Percentiles rank a stretch among this genome's conserved stretches.
Conservation (phyloP, 2,329 filamentous ascomycete species). For the Talaromyces sp. region DNA sequence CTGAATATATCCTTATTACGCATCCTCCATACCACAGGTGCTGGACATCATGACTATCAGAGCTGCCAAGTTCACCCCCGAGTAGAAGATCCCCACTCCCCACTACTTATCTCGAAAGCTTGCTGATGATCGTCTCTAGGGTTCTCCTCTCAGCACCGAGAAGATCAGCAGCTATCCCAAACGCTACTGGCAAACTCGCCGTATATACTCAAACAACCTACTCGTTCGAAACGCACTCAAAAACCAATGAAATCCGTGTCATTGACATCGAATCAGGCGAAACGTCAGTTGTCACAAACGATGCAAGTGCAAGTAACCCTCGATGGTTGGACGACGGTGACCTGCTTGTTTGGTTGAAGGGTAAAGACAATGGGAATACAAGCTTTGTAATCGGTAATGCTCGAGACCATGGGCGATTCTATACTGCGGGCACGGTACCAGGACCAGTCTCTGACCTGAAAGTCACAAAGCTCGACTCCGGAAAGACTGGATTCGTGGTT, state of each 20-base stretch:
- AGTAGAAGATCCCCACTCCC: conserved; percentile 24
- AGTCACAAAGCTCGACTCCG: conserved; percentile 37
- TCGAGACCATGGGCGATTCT: conserved; percentile 35
- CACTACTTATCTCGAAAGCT: not conserved
- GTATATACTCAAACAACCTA: conserved; percentile 47
- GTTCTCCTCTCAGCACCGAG: conserved; percentile 45
- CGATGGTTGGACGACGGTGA: conserved; percentile 43
- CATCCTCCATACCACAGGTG: not conserved
- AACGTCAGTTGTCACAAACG: conserved; percentile 40
- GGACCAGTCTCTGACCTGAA: conserved; percentile 45
- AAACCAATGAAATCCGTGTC: conserved; percentile 44
- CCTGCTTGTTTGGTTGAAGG: conserved; percentile 45
- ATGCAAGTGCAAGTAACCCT: conserved; percentile 41
- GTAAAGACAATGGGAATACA: conserved; percentile 43
- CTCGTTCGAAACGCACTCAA: conserved; percentile 46
- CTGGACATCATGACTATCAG: conserved; percentile 33
- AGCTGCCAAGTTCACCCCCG: conserved; percentile 38
- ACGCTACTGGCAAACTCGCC: conserved; percentile 42
- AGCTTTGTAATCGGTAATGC: conserved; percentile 42
- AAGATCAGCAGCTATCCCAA: conserved; percentile 42
- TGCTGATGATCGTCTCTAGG: conserved; percentile 23
- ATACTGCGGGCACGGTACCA: conserved; percentile 43
- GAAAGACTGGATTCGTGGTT: conserved; percentile 43
- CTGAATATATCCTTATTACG: not conserved
- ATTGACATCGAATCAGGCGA: conserved; percentile 40